Percentiles rank a stretch among this genome's conserved stretches.
phyloP scores from a whole-genome alignment of 371 early-diverging fungal genomes.

The Caulochytrium protostelioides region DNA sequence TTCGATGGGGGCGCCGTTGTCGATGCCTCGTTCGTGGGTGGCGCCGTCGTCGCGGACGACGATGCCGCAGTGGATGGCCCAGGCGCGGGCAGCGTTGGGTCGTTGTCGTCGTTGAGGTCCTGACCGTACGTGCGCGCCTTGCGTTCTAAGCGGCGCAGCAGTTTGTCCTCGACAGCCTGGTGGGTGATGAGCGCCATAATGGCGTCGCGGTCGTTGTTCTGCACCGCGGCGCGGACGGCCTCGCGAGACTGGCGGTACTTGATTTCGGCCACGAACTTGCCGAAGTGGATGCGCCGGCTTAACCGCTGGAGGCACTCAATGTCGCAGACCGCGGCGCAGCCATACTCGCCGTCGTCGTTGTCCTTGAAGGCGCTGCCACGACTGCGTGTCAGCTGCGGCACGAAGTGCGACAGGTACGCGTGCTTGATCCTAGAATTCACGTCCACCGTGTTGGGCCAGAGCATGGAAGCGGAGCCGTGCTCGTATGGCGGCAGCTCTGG shows the following conservation, averaged over 20 bases:
- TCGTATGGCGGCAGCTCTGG: too few species aligned
- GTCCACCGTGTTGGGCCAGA: conserved; percentile 56
- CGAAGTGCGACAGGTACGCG: conserved; percentile 48
- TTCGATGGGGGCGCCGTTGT: neutral
- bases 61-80: neutral
- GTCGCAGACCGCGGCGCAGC: conserved; percentile 74
- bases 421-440: conserved; percentile 55
- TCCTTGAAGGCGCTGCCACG: too few species aligned
- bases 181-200: conserved; percentile 68
- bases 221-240: conserved; percentile 61
- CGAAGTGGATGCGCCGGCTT: conserved; percentile 83
- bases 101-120: conserved; percentile 27
- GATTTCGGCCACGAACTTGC: conserved; percentile 87
- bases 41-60: conserved; percentile 1
- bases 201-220: conserved; percentile 43
- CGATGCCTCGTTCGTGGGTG: neutral
- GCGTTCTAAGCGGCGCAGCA: conserved; percentile 52
- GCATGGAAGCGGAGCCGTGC: conserved; percentile 47
- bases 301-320: conserved; percentile 77
- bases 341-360: conserved; percentile 70
- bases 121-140: conserved; percentile 85
- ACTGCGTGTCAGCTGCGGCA: conserved; percentile 48
- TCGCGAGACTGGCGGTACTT: conserved; percentile 57
- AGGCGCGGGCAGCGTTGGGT: neutral
- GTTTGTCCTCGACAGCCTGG: conserved; percentile 49